These are phyloP conservation scores for Paraglomus occultum DNA, from an alignment of 192 early-diverging fungal species.

Conservation along the genomic window DNA sequence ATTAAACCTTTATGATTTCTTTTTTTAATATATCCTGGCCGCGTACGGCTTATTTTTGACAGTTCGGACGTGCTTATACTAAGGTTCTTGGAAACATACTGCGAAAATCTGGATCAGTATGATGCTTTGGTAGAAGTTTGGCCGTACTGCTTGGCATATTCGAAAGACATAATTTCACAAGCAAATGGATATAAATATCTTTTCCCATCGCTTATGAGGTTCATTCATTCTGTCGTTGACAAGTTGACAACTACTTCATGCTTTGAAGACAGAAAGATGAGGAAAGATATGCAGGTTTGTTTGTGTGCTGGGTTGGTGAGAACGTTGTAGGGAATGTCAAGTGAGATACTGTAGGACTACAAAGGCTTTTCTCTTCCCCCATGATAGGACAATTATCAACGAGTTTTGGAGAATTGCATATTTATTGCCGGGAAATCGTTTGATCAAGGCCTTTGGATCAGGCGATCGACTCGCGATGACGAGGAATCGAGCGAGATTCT, in stretches of 20 bases:
- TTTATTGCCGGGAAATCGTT: slow-evolving; percentile 72
- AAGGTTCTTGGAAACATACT: slow-evolving; percentile 64
- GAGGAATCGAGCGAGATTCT: slow-evolving; percentile 32
- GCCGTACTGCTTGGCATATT: slow-evolving; percentile 55
- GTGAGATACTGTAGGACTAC: neutral
- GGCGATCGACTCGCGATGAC: slow-evolving; percentile 46
- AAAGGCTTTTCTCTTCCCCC: neutral
- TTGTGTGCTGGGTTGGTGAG: neutral
- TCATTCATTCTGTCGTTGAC: slow-evolving; percentile 56
- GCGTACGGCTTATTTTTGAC: neutral
- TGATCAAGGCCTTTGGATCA: slow-evolving; percentile 69
- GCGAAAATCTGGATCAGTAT: slow-evolving; percentile 34
- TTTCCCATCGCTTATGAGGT: slow-evolving; percentile 59
- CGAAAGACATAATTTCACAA: slow-evolving; percentile 61
- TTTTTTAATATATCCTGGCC: neutral
- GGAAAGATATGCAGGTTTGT: slow-evolving; percentile 54
- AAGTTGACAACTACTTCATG: slow-evolving; percentile 44
- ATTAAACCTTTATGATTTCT: neutral
- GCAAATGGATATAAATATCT: slow-evolving; percentile 57
- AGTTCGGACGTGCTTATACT: slow-evolving; percentile 66
- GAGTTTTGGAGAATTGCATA: slow-evolving; percentile 72
- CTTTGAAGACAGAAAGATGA: slow-evolving; percentile 62
- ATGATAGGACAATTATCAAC: slow-evolving; percentile 47
- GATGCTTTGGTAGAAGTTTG: slow-evolving; percentile 58
- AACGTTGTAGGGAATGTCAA: neutral